These are phyloP conservation scores for Colletotrichum cordylinicola DNA, from an alignment of 2,329 filamentous ascomycete genomes.

Conservation along the genomic window DNA sequence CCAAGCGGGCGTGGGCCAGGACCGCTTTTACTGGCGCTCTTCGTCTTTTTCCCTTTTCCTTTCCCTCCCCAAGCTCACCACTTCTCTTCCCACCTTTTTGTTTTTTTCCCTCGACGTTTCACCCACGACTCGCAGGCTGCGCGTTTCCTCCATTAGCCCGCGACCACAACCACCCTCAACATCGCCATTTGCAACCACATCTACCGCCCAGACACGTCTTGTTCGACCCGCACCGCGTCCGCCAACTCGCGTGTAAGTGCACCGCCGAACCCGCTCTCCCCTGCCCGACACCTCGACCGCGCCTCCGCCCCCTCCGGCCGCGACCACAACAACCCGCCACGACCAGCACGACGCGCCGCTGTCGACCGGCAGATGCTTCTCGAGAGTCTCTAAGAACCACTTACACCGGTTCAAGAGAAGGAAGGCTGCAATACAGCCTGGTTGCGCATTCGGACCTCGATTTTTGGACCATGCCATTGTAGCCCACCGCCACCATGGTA, in stretches of 20 bases:
- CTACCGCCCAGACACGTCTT: slow-evolving; percentile 17
- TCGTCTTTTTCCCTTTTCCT: slow-evolving; percentile 33
- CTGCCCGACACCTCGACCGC: slow-evolving; percentile 18
- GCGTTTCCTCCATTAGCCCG: slow-evolving; percentile 5
- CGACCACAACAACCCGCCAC: slow-evolving; percentile 8
- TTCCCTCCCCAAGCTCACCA: slow-evolving; percentile 29
- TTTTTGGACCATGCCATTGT: slow-evolving; percentile 23
- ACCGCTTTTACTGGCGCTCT: slow-evolving; percentile 24
- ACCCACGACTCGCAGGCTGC: slow-evolving; percentile 13
- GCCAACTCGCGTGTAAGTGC: slow-evolving; percentile 23
- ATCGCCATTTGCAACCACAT: slow-evolving; percentile 6
- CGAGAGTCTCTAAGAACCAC: background rate
- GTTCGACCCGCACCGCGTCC: slow-evolving; percentile 21
- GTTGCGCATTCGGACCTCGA: slow-evolving; percentile 31
- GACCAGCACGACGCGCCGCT: slow-evolving; percentile 25
- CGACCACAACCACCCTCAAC: slow-evolving; percentile 16
- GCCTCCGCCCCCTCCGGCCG: slow-evolving; percentile 10
- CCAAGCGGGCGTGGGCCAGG: slow-evolving; percentile 23
- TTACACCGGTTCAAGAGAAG: slow-evolving; percentile 10
- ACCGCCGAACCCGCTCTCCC: slow-evolving; percentile 14
- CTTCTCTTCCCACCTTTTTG: slow-evolving; percentile 34
- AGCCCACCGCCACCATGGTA: slow-evolving; percentile 37
- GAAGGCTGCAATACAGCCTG: slow-evolving; percentile 46
- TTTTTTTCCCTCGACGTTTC: slow-evolving; percentile 27
- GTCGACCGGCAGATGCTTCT: slow-evolving; percentile 18